These are phyloP conservation scores for Dictyophora rubrovolvata DNA, from an alignment of 768 basidiomycete species.

Conservation along the genomic window DNA sequence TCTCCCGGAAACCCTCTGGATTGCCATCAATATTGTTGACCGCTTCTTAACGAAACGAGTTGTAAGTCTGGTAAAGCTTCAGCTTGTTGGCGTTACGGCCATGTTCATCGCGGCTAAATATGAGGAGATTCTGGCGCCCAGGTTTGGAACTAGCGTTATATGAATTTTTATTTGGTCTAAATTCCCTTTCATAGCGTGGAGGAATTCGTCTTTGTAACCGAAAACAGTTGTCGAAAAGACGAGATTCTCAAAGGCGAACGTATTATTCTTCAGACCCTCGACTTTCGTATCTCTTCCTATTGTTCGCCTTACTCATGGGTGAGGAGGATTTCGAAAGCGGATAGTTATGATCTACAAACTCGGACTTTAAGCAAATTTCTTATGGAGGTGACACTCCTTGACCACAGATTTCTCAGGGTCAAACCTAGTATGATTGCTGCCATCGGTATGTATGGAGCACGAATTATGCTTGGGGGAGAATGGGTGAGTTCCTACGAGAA, in stretches of 20 bases:
- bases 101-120: slow-evolving; percentile 99
- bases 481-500: slow-evolving; percentile 64
- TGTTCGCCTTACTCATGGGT: slow-evolving; percentile 99
- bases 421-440: slow-evolving; percentile 93
- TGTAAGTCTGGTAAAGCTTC: slow-evolving; percentile 82
- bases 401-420: slow-evolving; percentile 83
- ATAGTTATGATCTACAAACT: slow-evolving; percentile 97
- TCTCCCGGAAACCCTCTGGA: slow-evolving; percentile 99
- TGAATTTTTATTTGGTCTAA: background rate
- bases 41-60: slow-evolving; percentile 84
- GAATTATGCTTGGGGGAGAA: slow-evolving; percentile 86
- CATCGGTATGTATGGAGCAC: slow-evolving; percentile 93
- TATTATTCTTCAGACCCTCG: slow-evolving; percentile 89
- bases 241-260: slow-evolving; percentile 98
- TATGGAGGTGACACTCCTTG: slow-evolving; percentile 90
- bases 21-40: slow-evolving; percentile 93
- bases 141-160: slow-evolving; percentile 21
- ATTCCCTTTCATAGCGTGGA: slow-evolving; percentile 41
- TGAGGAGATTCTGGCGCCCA: slow-evolving; percentile 96
- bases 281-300: slow-evolving; percentile 93
- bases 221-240: slow-evolving; percentile 86
- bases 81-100: slow-evolving; percentile 95
- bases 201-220: slow-evolving; percentile 98
- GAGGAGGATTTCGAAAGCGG: slow-evolving; percentile 95
- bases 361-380: slow-evolving; percentile 95